Conservation (phyloP, 306 rosid species). For the Dryas drummondii region DNA sequence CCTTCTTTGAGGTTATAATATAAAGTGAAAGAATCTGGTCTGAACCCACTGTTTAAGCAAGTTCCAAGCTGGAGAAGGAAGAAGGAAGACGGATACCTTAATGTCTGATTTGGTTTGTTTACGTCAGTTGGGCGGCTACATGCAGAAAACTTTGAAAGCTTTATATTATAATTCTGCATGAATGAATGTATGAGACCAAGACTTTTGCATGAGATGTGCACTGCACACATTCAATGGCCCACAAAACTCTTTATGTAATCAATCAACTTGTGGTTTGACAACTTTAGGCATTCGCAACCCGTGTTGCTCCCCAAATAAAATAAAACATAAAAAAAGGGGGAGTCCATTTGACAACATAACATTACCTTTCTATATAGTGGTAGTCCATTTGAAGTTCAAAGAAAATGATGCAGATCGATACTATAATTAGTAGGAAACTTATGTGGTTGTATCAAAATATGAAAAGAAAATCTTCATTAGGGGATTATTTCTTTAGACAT, state of each 20-base stretch:
- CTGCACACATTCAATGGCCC: too few relatives aligned
- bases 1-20: neutral
- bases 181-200: neutral
- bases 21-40: slow-evolving; percentile 20
- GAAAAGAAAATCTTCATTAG: too few relatives aligned
- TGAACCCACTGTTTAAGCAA: slow-evolving; percentile 13
- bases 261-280: neutral
- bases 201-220: too few relatives aligned
- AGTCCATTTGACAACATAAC: too few relatives aligned
- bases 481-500: too few relatives aligned
- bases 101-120: slow-evolving; percentile 10
- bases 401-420: too few relatives aligned
- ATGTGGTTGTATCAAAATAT: too few relatives aligned
- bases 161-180: neutral
- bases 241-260: too few relatives aligned
- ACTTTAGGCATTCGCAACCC: neutral
- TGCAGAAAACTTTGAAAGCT: neutral
- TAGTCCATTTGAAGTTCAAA: neutral
- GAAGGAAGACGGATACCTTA: slow-evolving; percentile 8
- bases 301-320: too few relatives aligned
- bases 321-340: too few relatives aligned
- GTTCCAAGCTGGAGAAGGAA: slow-evolving; percentile 2
- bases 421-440: too few relatives aligned
- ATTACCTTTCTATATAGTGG: too few relatives aligned
- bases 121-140: neutral